Evolutionary conservation across 2,329 filamentous ascomycete species (phyloP), one percentile per base, ranked within the genome.

Genomic region (Colletotrichum filicis): DNA sequence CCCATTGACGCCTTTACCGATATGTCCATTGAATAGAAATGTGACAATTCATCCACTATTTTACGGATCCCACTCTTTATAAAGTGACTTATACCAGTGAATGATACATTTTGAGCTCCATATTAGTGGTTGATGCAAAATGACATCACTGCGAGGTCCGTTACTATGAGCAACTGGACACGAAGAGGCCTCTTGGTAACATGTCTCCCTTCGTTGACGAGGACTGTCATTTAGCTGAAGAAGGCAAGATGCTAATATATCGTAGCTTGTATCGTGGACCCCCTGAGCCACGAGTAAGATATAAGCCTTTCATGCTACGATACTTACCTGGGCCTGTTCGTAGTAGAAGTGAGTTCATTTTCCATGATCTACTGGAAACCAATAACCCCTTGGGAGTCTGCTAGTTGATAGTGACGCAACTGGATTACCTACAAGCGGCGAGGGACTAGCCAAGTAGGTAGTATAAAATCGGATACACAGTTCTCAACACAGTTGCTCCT

Each of bases 1-100:
- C 55, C 66, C 64, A 68, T 53, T 30, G 26, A 63, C 69, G 42
- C 69, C 64, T 67, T 58, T 58, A 53, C 28, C 66, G 16, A 71
- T 55, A 62, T 66, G 55, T 59, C 71, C 56, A 63, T 65, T 66
- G 67, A 74, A 74, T 66, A 71, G 61, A 71, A 42, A 71, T 58
- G 37, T 70, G 66, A 63, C 61, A 62, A 26, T 42, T 49, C 61
- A 70, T 65, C 42, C 60, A 46, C 24, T 26, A 28, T 26, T 55
- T 22, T 55, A 28, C 26, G 22, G 52, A 55, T 12, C 8, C n/a
- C 6, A 14, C 22, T 28, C 22, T 28, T 55, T 1, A 19, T 55
- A 1, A 22, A 24, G 52, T 49, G 19, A n/a, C 42, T 49, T 6
- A n/a, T 35, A 35, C 32, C 32, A 35, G 32, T 35, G 32, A 35